These are phyloP conservation scores for Bonia amplexicaulis DNA, from an alignment of 176 grass and related monocot genomes.

Conservation along the genomic window DNA sequence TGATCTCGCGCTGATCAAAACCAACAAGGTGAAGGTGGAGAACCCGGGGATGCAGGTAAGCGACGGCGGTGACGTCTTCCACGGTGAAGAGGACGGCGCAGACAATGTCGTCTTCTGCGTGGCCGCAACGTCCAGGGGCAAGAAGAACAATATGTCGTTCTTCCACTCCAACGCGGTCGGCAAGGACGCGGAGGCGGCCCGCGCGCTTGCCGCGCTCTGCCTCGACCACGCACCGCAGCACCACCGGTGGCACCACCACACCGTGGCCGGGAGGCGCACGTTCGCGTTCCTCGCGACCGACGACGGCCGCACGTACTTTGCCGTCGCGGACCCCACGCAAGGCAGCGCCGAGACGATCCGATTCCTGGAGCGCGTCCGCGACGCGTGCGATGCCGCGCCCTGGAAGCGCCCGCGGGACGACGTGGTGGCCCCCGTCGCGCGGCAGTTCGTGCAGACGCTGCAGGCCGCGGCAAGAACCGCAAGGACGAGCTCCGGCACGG, in stretches of 20 bases:
- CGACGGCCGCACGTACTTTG: conserved; percentile 71
- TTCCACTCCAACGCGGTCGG: conserved; percentile 38
- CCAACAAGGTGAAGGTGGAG: conserved; percentile 1
- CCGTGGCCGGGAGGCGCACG: conserved; percentile 38
- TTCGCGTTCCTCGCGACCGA: conserved; percentile 50
- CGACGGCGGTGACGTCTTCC: background rate
- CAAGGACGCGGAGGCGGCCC: conserved; percentile 30
- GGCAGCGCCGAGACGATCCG: conserved; percentile 39
- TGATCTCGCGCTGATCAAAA: conserved; percentile 9
- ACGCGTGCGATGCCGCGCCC: conserved; percentile 28
- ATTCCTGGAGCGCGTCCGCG: conserved; percentile 53
- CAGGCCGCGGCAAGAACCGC: conserved; percentile 2
- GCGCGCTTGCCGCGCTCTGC: conserved; percentile 42
- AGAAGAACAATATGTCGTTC: conserved; percentile 32
- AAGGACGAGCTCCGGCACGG: background rate
- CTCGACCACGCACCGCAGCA: conserved; percentile 50
- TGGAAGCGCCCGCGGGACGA: conserved; percentile 35
- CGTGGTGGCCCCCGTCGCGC: conserved; percentile 33
- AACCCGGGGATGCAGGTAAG: background rate
- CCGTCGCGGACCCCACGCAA: conserved; percentile 47
- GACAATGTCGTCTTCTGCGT: conserved; percentile 45
- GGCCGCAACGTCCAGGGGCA: conserved; percentile 30
- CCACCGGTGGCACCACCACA: conserved; percentile 86
- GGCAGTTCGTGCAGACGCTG: conserved; percentile 33
- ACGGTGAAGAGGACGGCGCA: background rate